Evolutionary conservation across 2,329 filamentous ascomycete species (phyloP).

Genomic region (Calonectria naviculata): DNA sequence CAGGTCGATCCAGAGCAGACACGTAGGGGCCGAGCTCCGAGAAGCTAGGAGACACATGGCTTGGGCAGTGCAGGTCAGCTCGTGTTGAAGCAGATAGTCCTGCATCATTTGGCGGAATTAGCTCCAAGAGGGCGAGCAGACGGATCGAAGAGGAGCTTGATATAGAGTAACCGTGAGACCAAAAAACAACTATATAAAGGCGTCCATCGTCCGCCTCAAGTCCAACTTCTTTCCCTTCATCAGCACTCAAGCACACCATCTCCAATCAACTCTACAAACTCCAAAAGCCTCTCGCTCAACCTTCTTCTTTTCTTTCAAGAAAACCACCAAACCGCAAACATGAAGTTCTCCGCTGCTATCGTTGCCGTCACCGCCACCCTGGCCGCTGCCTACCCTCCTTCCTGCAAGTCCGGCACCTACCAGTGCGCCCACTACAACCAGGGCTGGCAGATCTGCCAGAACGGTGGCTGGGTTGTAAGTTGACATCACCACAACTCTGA

Average conservation of each 20-base stretch:
- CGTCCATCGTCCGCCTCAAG: background rate
- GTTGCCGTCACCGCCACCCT: conserved; percentile 36
- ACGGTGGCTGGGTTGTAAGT: conserved; percentile 48
- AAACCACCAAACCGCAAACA: conserved; percentile 31
- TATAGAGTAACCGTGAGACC: too few relatives aligned
- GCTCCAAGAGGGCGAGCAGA: background rate
- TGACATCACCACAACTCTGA: conserved; percentile 29
- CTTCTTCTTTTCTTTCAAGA: conserved; percentile 9
- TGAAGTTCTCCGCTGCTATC: conserved; percentile 44
- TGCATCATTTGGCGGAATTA: background rate
- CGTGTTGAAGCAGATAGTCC: conserved; percentile 2
- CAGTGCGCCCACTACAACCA: conserved; percentile 38
- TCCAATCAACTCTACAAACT: background rate
- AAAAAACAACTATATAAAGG: conserved; percentile 28
- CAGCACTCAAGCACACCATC: conserved; percentile 12
- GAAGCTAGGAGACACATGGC: background rate
- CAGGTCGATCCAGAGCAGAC: background rate
- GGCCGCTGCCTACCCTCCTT: conserved; percentile 27
- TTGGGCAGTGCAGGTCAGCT: conserved; percentile 18
- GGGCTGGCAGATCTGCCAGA: conserved; percentile 50
- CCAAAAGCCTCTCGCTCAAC: conserved; percentile 23
- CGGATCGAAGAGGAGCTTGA: too few relatives aligned
- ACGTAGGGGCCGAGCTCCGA: conserved; percentile 5
- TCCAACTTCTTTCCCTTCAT: conserved; percentile 8
- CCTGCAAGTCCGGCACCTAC: conserved; percentile 50